These are phyloP conservation scores for Mycena leptocephala DNA, from an alignment of 768 basidiomycete genomes.

Conservation along the genomic window DNA sequence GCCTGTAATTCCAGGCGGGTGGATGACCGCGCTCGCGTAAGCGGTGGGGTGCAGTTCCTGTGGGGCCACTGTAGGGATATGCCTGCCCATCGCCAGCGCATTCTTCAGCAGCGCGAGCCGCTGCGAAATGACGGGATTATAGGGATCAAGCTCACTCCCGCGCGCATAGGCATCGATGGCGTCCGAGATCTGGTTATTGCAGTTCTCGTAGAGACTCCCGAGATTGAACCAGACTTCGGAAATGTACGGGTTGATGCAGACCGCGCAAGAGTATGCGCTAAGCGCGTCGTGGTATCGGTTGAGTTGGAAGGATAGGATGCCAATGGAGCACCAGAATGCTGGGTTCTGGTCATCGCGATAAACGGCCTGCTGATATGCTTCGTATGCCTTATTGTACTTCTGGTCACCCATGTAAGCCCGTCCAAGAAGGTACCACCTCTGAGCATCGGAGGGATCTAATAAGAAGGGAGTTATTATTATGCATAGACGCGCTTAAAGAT, in stretches of 20 bases:
- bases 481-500: conserved; percentile 4
- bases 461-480: conserved; percentile 13
- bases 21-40: conserved; percentile 85
- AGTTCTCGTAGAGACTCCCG: conserved; percentile 96
- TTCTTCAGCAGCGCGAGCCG: conserved; percentile 85
- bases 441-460: conserved; percentile 96
- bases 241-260: conserved; percentile 99
- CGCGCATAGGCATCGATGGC: conserved; percentile 98
- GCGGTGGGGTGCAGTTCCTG: conserved; percentile 98
- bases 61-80: conserved; percentile 90
- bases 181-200: conserved; percentile 99
- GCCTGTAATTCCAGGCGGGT: conserved; percentile 78
- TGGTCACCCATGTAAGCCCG: conserved; percentile 99
- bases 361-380: conserved; percentile 99
- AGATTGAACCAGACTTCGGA: conserved; percentile 97
- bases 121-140: conserved; percentile 86
- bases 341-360: conserved; percentile 99
- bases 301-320: conserved; percentile 99
- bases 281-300: conserved; percentile 99
- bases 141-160: conserved; percentile 94
- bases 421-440: conserved; percentile 99
- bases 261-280: conserved; percentile 98
- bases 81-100: conserved; percentile 82
- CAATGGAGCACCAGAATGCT: conserved; percentile 99
- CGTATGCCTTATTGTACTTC: conserved; percentile 99